Base-by-base conservation (phyloP, 306 rosid genomes). In the Cicer pinnatifidum region DNA sequence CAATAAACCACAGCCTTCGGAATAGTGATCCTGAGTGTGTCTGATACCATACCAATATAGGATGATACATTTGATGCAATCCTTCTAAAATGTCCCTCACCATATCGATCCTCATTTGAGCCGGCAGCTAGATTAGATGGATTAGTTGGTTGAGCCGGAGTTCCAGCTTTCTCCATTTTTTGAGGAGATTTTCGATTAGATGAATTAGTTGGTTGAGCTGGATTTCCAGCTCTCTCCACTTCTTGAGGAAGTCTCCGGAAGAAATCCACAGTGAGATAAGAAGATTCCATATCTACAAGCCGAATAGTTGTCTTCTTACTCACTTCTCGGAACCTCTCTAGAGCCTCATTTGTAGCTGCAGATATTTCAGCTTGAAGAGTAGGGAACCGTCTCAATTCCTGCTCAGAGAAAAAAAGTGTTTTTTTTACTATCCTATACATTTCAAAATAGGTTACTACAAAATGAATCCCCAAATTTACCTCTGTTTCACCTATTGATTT, bases 1-100 rank as follows among this genome's bases (percentile, higher is more conserved):
- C 99, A 94, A 85, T 81, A 88, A 69, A 94, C 99, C 66, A 94
- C 99, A 11, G 99, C 99, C 81, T 94, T 94, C 0, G 99, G 99
- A 80, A 94, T 86, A 8, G 92, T 88, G 79, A 77, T 90, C 79
- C 84, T 90, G 67, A 94, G 86, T 0, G 99, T 94, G 72, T 91
- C 99, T 0, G 96, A 84, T 52, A 94, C 97, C 97, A 94, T 75
- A 59, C 91, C 90, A 8, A 94, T 85, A 58, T 94, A 94, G 35
- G 99, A 89, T 13, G 90, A 87, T 23, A 94, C 99, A 17, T 89
- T 94, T 9, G 96, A 88, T 70, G 85, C 99, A 73, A 94, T 94
- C 68, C 99, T 87, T 75, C 97, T 76, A 73, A 90, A 91, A 85
- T 67, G 80, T 6, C 95, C 92, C 75, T 94, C 98, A 19, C 90